Percentiles rank a stretch among this genome's conserved stretches.
These are phyloP conservation scores for Phialemoniopsis sp. DNA, from an alignment of 2,329 filamentous ascomycete species.

Conservation along the genomic window DNA sequence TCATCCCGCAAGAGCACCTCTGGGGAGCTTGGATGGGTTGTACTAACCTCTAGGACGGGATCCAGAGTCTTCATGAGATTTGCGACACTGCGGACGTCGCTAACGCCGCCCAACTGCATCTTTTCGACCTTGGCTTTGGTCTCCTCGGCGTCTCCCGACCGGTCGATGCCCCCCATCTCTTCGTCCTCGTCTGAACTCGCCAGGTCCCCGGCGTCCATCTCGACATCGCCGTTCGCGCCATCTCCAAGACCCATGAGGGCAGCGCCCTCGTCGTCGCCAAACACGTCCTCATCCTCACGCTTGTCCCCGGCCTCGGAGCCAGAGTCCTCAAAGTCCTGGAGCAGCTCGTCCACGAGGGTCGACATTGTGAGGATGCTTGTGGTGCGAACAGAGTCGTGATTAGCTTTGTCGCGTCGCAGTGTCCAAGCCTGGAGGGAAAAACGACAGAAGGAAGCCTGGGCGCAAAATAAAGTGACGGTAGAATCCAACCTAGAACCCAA, in stretches of 20 bases:
- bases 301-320: conserved; percentile 70
- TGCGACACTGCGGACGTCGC: conserved; percentile 76
- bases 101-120: conserved; percentile 69
- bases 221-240: conserved; percentile 41
- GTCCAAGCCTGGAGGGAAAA: not conserved
- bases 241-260: conserved; percentile 25
- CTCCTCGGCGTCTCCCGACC: conserved; percentile 61
- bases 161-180: conserved; percentile 46
- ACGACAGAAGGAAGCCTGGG: not conserved
- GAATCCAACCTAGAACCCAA: too few species aligned
- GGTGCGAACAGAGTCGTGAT: not conserved
- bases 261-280: conserved; percentile 37
- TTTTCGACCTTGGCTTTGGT: conserved; percentile 77
- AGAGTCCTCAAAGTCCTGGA: conserved; percentile 87
- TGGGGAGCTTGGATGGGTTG: conserved; percentile 5
- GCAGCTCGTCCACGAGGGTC: conserved; percentile 85
- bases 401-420: too few species aligned
- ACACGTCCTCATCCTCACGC: conserved; percentile 42
- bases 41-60: conserved; percentile 76
- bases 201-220: conserved; percentile 56
- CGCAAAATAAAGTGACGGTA: not conserved
- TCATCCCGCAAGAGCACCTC: conserved; percentile 20
- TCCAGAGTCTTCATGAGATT: conserved; percentile 77
- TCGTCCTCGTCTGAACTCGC: conserved; percentile 60
- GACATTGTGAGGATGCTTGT: conserved; percentile 56